Evolutionary conservation across 441 rosid genomes (phyloP), one percentile per base, ranked within the genome.

Genomic region (Populus hybrid): DNA sequence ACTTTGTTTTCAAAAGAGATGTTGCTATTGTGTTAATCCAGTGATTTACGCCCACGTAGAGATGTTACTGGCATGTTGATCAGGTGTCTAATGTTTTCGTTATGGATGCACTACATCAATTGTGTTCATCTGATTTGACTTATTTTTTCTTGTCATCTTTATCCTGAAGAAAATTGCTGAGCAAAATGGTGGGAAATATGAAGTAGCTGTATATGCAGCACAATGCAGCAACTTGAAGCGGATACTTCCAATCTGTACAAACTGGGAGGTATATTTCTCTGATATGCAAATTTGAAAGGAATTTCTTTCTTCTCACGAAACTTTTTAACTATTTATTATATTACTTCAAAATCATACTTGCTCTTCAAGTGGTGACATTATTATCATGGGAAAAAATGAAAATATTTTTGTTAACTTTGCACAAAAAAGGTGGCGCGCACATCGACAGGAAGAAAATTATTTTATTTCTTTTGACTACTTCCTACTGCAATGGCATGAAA

Each of bases 211-310:
- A 45, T 94, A 90, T 88, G 98, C 99, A 81, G 83, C 87, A 64
- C 98, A 88, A 64, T 97, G 97, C 86, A 91, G 99, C 89, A 87
- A 97, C 87, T 85, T 94, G 76, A 92, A 87, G 89, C 93, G 91
- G 69, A 87, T 94, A 91, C 92, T 97, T 86, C 92, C 97, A 38
- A 82, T 90, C 82, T 94, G 99, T 83, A 85, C 93, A 33, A 97
- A 97, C 86, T 97, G 99, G 99, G 99, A 97, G 98, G 98, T 94
- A 88, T 31, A 53, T 64, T 79, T 35, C 53, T 76, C 33, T 24
- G 69, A 76, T 59, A 33, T n/a, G 21, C 56, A 64, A 14, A 69
- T 29, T 20, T 65, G 76, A 69, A 31, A 26, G 74, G 50, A 29
- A 14, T 1, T 10, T 71, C 79, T 40, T 20, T 29, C 1, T 20